phyloP scores from a whole-genome alignment of 2,329 filamentous ascomycete species.

The Ceratocystis harringtonii region DNA sequence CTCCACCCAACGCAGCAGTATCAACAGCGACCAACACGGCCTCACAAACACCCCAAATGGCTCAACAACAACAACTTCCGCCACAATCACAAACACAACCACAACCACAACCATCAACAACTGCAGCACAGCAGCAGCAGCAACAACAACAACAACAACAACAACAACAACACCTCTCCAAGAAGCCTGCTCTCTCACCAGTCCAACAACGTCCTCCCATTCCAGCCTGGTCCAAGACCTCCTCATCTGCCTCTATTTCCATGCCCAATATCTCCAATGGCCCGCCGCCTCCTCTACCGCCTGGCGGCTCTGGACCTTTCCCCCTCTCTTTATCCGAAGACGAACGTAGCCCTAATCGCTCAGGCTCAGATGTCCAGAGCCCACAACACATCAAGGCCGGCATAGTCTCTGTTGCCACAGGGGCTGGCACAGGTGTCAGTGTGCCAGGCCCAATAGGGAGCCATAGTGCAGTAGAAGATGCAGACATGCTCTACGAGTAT shows the following conservation, averaged over 20 bases:
- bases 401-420: neutral
- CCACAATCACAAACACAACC: neutral
- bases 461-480: conserved; percentile 56
- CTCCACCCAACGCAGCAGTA: neutral
- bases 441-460: conserved; percentile 23
- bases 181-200: conserved; percentile 29
- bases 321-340: conserved; percentile 46
- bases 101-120: too few relatives aligned
- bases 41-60: conserved; percentile 4
- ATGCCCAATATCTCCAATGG: neutral
- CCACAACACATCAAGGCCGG: conserved; percentile 32
- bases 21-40: neutral
- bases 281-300: neutral
- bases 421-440: conserved; percentile 17
- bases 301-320: conserved; percentile 25
- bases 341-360: conserved; percentile 41
- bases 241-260: conserved; percentile 9
- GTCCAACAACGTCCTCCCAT: conserved; percentile 37
- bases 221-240: conserved; percentile 32
- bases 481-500: conserved; percentile 83
- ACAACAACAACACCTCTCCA: conserved; percentile 7
- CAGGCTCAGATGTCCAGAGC: conserved; percentile 36
- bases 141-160: conserved; percentile 4
- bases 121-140: neutral
- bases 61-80: neutral